These are phyloP conservation scores for Ascochyta pisi DNA, from an alignment of 2,329 filamentous ascomycete genomes.

Conservation along the genomic window DNA sequence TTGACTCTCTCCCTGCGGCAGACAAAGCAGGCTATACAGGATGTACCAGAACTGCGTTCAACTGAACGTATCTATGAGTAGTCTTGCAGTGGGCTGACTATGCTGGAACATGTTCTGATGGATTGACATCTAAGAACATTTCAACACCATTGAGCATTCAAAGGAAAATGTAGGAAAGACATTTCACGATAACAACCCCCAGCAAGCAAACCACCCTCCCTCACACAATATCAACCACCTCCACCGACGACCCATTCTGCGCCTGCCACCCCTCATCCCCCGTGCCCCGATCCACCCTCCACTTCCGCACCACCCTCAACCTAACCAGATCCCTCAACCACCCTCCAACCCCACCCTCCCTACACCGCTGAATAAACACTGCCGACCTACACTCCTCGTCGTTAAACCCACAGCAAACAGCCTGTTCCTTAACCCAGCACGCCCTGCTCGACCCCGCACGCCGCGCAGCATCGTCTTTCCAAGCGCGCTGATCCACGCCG, in stretches of 20 bases:
- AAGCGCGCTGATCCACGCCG: background rate
- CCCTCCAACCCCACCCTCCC: background rate
- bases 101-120: no score
- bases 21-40: background rate
- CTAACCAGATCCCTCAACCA: conserved; percentile 1
- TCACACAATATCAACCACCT: background rate
- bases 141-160: no score
- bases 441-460: no score
- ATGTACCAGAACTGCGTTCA: background rate
- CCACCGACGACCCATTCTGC: background rate
- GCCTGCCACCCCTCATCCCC: conserved; percentile 3
- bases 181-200: no score
- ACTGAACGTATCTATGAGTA: background rate
- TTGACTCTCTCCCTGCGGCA: background rate
- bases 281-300: background rate
- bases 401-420: background rate
- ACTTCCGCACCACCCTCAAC: conserved; percentile 1
- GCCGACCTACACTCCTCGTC: background rate
- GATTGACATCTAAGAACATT: no score
- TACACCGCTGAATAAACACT: background rate
- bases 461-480: background rate
- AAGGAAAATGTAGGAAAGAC: no score
- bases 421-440: conserved; percentile 3
- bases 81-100: background rate
- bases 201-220: background rate